Evolutionary conservation across 2,329 filamentous ascomycete species (phyloP).

Genomic region (Monilinia fructigena): DNA sequence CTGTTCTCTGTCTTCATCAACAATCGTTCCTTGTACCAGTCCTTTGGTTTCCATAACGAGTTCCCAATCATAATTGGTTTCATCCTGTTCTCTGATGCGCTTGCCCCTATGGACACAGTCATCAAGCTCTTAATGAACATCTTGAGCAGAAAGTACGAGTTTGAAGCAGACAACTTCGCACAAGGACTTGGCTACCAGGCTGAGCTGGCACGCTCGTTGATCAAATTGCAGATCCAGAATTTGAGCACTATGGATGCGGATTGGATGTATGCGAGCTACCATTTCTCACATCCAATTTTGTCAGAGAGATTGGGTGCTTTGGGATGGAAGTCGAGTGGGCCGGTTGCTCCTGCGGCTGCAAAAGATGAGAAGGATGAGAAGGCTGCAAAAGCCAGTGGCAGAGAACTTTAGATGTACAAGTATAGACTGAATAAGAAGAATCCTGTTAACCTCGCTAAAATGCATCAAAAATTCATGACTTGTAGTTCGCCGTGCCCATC

Average conservation of each 20-base stretch:
- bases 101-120: conserved; percentile 90
- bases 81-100: conserved; percentile 94
- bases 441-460: conserved; percentile 13
- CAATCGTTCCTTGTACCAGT: conserved; percentile 84
- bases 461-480: conserved; percentile 21
- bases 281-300: conserved; percentile 96
- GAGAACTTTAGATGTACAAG: conserved; percentile 61
- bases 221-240: conserved; percentile 98
- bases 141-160: conserved; percentile 90
- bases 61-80: conserved; percentile 96
- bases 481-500: conserved; percentile 16
- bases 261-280: conserved; percentile 97
- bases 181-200: conserved; percentile 77
- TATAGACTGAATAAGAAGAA: conserved; percentile 19
- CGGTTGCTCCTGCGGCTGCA: conserved; percentile 42
- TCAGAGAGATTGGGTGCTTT: conserved; percentile 90
- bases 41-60: conserved; percentile 82
- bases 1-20: conserved; percentile 97
- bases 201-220: conserved; percentile 81
- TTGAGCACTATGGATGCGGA: conserved; percentile 98
- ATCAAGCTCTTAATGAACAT: conserved; percentile 96
- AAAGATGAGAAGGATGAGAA: conserved; percentile 51
- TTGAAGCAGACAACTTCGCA: conserved; percentile 91
- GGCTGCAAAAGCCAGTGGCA: conserved; percentile 68
- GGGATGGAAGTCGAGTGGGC: conserved; percentile 64